Conservation (phyloP, 2,329 filamentous ascomycete species). For the Penicillium sclerotiorum region DNA sequence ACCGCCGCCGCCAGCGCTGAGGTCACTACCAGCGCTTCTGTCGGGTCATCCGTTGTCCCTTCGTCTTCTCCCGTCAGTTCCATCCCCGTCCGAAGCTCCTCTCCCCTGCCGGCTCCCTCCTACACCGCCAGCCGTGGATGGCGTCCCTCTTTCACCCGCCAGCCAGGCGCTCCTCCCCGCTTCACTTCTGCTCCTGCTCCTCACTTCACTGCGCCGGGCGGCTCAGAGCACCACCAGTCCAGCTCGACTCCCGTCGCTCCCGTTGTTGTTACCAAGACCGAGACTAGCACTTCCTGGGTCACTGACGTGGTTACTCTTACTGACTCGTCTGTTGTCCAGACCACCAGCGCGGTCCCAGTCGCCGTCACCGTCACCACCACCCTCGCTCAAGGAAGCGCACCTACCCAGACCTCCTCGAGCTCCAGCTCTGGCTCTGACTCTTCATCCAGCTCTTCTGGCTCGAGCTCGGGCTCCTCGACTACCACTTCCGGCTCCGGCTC, state of each 20-base stretch:
- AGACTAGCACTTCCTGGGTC: constrained; percentile 16
- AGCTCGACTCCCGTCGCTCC: constrained; percentile 17
- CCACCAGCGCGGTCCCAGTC: constrained; percentile 22
- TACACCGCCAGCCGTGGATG: constrained; percentile 13
- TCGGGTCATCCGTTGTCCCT: background rate
- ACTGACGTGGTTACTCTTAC: constrained; percentile 23
- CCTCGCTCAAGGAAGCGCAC: constrained; percentile 10
- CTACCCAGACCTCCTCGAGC: constrained; percentile 15
- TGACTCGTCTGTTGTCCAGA: constrained; percentile 25
- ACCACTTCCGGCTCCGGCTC: constrained; percentile 13
- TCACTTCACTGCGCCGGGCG: constrained; percentile 12
- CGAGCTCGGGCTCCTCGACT: constrained; percentile 10
- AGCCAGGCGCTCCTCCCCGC: constrained; percentile 6
- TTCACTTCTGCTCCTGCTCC: constrained; percentile 4
- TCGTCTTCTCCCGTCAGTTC: constrained; percentile 20
- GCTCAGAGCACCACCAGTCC: constrained; percentile 5
- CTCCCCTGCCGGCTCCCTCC: constrained; percentile 14
- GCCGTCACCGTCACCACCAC: constrained; percentile 26
- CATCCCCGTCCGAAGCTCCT: constrained; percentile 18
- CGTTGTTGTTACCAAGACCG: background rate
- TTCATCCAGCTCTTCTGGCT: constrained; percentile 10
- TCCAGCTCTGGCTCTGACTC: constrained; percentile 21
- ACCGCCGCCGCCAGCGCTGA: constrained; percentile 11
- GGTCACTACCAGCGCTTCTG: constrained; percentile 5
- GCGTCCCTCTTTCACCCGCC: constrained; percentile 14